Evolutionary conservation across 1,284 basidiomycete genomes (phyloP).

Genomic region (Moniliophthora roreri): DNA sequence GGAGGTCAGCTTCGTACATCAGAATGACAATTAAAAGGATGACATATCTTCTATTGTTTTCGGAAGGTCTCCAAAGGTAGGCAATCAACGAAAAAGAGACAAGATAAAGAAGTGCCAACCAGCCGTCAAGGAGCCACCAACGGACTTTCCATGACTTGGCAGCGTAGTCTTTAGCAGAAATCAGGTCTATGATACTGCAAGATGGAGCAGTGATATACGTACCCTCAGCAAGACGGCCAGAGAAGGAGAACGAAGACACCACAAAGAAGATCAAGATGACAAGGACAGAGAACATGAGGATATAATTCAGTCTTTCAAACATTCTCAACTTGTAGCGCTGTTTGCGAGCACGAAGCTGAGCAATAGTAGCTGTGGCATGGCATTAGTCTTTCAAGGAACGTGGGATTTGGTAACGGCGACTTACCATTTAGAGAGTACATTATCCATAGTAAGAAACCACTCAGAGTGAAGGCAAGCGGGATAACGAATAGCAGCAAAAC

Average conservation of each 20-base stretch:
- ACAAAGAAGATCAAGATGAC: conserved; percentile 91
- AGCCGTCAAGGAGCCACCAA: conserved; percentile 98
- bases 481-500: conserved; percentile 85
- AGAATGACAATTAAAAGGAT: conserved; percentile 8
- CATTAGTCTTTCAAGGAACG: conserved; percentile 9
- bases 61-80: conserved; percentile 93
- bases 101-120: conserved; percentile 85
- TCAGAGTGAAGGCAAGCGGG: conserved; percentile 91
- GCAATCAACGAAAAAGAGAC: conserved; percentile 80
- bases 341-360: conserved; percentile 80
- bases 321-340: conserved; percentile 86
- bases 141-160: conserved; percentile 91
- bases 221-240: conserved; percentile 89
- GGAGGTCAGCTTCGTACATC: conserved; percentile 25
- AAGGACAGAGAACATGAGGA: conserved; percentile 83
- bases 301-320: conserved; percentile 85
- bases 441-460: conserved; percentile 95
- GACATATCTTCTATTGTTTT: conserved; percentile 87
- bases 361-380: conserved; percentile 67
- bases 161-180: conserved; percentile 69
- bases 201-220: conserved; percentile 13
- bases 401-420: conserved; percentile 18
- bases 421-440: conserved; percentile 84
- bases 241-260: conserved; percentile 89
- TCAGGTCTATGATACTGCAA: neutral